Evolutionary conservation across 257 asterid genomes (phyloP), one percentile per base, ranked within the genome.

Genomic region (Knoxia roxburghii): DNA sequence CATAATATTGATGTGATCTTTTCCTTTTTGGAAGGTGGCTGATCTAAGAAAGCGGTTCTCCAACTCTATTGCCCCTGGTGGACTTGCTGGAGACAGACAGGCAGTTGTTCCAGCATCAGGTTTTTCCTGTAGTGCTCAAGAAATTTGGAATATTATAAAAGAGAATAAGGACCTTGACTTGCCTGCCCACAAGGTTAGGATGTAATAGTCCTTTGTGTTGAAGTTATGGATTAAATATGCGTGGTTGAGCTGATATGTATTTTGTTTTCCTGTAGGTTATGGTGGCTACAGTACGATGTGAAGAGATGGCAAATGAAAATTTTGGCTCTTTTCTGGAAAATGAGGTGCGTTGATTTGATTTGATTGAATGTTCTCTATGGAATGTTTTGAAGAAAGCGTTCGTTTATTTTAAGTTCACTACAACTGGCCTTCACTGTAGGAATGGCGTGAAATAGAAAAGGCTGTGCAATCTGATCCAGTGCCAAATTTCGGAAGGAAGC

Each of bases 201-300:
- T 20, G 26, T 71, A 53, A 53, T 43, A 46, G 11, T 26, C 14
- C n/a, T 37, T n/a, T 39, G 1, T 52, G n/a, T 41, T 55, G 65
- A 48, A 53, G 51, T 60, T 41, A 43, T 3, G n/a, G 29, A 32
- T 29, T 43, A 24, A 58, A 18, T 27, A 9, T n/a, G 14, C 4
- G 7, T 48, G 30, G 50, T 14, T 30, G 10, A 21, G 21, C 65
- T 73, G 69, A 65, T 61, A 26, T 64, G 53, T 61, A 20, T 39
- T 33, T 21, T 58, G 51, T 77, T 53, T 60, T 67, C 67, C 64
- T n/a, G 29, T 73, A 92, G 97, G 98, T 89, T 72, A 92, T 92
- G 97, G 97, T 89, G 67, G 98, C 97, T 37, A 87, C 97, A n/a
- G 97, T 92, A 61, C 93, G 96, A 5, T 92, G 98, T 73, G 98